Conservation (phyloP, 2,329 filamentous ascomycete species). For the Ascochyta lentis region DNA sequence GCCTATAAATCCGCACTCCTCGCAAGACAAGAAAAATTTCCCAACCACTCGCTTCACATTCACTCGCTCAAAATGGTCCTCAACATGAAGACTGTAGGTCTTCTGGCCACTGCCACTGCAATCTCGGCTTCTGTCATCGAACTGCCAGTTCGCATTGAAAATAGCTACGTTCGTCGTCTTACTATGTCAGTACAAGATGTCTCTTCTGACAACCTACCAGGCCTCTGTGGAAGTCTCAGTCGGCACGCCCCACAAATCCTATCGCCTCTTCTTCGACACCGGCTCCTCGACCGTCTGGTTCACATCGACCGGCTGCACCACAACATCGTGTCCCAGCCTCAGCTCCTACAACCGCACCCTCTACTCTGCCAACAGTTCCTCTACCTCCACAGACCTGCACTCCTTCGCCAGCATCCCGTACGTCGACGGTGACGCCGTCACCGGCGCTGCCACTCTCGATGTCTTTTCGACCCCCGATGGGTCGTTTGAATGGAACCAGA, state of each 20-base stretch:
- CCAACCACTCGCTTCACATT: neutral
- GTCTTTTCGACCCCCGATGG: constrained; percentile 15
- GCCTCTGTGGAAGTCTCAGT: constrained; percentile 8
- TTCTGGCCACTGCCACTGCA: constrained; percentile 3
- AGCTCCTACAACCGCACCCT: constrained; percentile 15
- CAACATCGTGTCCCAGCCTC: constrained; percentile 16
- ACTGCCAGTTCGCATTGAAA: constrained; percentile 18
- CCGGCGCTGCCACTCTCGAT: constrained; percentile 18
- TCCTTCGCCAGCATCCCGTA: constrained; percentile 16
- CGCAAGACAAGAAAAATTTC: neutral
- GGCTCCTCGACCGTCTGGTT: constrained; percentile 24
- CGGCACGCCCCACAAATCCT: constrained; percentile 24
- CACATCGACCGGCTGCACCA: constrained; percentile 23
- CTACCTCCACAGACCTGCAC: constrained; percentile 17
- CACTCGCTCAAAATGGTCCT: neutral
- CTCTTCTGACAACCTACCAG: neutral
- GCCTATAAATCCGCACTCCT: neutral
- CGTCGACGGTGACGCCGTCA: constrained; percentile 21
- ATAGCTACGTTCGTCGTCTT: constrained; percentile 8
- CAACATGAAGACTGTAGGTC: neutral
- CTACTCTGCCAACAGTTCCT: constrained; percentile 22
- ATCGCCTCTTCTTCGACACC: constrained; percentile 26
- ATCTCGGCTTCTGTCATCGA: constrained; percentile 23
- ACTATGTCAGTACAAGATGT: no score
- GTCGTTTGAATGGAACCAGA: constrained; percentile 26